phyloP scores from a whole-genome alignment of 768 basidiomycete genomes.

The Punctularia strigosozonata region DNA sequence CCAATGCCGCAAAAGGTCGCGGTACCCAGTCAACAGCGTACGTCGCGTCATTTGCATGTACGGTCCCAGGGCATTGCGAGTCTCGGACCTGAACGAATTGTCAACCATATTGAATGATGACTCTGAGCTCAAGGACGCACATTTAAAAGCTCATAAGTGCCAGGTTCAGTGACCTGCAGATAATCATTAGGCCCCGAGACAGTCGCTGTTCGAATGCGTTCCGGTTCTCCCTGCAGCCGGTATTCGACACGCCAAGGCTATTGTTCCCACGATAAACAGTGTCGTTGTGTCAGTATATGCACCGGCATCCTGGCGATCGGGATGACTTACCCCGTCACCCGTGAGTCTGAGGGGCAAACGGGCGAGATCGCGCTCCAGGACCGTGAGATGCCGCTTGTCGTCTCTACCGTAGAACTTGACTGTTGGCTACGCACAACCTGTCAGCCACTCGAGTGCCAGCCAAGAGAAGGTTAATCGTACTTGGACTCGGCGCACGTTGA shows the following conservation, averaged over 20 bases:
- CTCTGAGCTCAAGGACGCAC: slow-evolving; percentile 16
- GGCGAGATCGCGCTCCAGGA: slow-evolving; percentile 65
- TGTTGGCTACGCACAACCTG: slow-evolving; percentile 46
- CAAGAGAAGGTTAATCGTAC: slow-evolving; percentile 25
- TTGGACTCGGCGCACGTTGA: slow-evolving; percentile 75
- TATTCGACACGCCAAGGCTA: slow-evolving; percentile 89
- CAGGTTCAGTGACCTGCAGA: slow-evolving; percentile 62
- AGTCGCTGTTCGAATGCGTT: slow-evolving; percentile 25
- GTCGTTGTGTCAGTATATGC: not conserved
- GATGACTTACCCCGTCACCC: slow-evolving; percentile 67
- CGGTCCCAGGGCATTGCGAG: slow-evolving; percentile 71
- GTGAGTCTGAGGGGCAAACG: slow-evolving; percentile 76
- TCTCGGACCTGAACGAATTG: slow-evolving; percentile 50
- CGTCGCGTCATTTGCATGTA: slow-evolving; percentile 44
- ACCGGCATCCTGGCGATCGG: not conserved
- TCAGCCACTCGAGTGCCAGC: not conserved
- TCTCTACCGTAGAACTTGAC: slow-evolving; percentile 72
- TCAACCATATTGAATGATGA: slow-evolving; percentile 2
- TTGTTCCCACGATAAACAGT: slow-evolving; percentile 3
- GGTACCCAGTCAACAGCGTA: slow-evolving; percentile 75
- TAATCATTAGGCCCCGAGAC: slow-evolving; percentile 58
- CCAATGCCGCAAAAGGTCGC: slow-evolving; percentile 62
- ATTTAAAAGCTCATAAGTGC: slow-evolving; percentile 61
- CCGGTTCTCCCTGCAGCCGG: slow-evolving; percentile 35
- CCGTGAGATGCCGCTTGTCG: slow-evolving; percentile 41